Evolutionary conservation across 176 grass and related monocot genomes (phyloP), one percentile per base, ranked within the genome.

Genomic region (Canna indica): DNA sequence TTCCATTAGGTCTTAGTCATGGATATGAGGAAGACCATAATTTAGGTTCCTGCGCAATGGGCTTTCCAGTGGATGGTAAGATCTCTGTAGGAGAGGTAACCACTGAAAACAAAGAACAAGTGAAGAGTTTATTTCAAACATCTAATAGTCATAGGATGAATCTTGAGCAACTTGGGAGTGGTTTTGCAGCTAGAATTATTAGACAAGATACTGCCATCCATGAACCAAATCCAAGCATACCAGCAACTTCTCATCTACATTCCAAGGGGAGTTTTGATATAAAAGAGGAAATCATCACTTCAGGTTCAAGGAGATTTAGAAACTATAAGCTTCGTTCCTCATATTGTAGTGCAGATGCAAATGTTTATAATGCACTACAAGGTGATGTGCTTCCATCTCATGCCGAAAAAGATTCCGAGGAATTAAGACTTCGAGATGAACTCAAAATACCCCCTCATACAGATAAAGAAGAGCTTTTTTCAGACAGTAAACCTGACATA

Each of bases 391-490:
- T 57, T 57, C 53, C 80, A 75, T 78, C 83, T 74, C 81, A 83
- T 44, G 36, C 18, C 54, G 24, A 57, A 11, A 57, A 11, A 57
- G 10, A 8, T 57, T 57, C 75, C 46, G 8, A 75, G 42, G 68
- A 82, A 68, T 79, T 88, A 41, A 68, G 36, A 60, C 73, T 82
- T 79, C 67, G 71, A 62, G 75, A 78, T n/a, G 75, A 66, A 56
- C n/a, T 79, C 34, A 63, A 30, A 27, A 72, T 24, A 36, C 56
- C 3, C 1, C 62, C 75, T 33, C 22, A 47, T 72, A 54, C 82
- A 68, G 54, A 34, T 70, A 82, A 78, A 73, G 75, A 69, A 69
- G 82, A 88, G 81, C 50, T 76, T 85, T 69, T 47, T 77, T 81
- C 60, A 73, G 82, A 79, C 62, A 54, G 50, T 81, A 82, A 82